Evolutionary conservation across 108 stramenopile genomes (phyloP).

Genomic region (Schizochytrium sp.): DNA sequence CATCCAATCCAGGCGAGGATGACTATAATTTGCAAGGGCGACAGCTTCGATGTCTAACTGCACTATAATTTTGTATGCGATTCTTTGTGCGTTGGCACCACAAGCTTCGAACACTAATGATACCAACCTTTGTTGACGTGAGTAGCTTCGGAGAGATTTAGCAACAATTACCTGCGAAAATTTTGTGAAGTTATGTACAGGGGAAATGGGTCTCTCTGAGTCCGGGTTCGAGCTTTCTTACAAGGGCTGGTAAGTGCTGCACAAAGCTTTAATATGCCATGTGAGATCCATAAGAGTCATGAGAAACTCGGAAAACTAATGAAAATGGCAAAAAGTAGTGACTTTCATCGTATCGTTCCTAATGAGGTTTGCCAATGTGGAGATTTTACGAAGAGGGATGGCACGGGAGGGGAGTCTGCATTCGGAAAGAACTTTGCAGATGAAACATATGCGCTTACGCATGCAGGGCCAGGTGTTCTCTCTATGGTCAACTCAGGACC

Average conservation of each 20-base stretch:
- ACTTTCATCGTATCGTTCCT: slow-evolving; percentile 85
- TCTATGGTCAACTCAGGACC: slow-evolving; percentile 64
- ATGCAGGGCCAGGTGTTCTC: slow-evolving; percentile 43
- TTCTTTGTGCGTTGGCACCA: no score
- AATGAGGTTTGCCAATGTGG: slow-evolving; percentile 83
- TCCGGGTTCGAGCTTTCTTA: slow-evolving; percentile 30
- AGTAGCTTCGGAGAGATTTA: slow-evolving; percentile 23
- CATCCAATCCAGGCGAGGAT: no score
- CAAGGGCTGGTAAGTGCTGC: slow-evolving; percentile 35
- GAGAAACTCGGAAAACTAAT: slow-evolving; percentile 1
- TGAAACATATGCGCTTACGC: slow-evolving; percentile 88
- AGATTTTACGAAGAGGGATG: slow-evolving; percentile 84
- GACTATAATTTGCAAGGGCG: no score
- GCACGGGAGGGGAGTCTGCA: slow-evolving; percentile 85
- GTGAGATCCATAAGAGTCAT: background rate
- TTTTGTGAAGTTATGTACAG: slow-evolving; percentile 35
- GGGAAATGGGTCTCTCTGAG: slow-evolving; percentile 19
- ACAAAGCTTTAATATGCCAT: background rate
- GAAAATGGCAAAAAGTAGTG: slow-evolving; percentile 41
- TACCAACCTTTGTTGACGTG: background rate
- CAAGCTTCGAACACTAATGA: no score
- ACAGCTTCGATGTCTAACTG: no score
- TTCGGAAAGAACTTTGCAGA: slow-evolving; percentile 86
- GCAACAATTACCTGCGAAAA: slow-evolving; percentile 48
- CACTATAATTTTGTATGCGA: no score